Base-by-base conservation (phyloP, 306 rosid genomes). In the Cyclanthera cordifolia region DNA sequence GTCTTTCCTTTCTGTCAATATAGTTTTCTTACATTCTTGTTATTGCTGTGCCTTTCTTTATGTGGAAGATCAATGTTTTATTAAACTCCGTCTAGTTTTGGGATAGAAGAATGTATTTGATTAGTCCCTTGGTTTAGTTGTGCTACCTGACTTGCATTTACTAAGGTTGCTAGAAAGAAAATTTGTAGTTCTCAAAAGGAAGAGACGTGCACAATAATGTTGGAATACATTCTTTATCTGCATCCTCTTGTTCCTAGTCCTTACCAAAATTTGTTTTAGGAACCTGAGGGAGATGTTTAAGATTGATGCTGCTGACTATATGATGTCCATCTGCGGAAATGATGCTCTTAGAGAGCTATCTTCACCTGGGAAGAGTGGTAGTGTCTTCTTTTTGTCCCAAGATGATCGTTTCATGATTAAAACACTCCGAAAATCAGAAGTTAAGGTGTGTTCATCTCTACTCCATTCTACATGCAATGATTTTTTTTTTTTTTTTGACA, bases 271-370 rank as follows among this genome's bases (percentile, higher is more conserved):
- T 74, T 25, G 41, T 54, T 76, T 70, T 82, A 93, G 99, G 86
- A 88, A 93, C 79, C 80, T 93, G 73, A 87, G 99, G 84, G 99
- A 93, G 76, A 76, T 93, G 90, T 93, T 93, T 85, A 93, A 86
- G 87, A 93, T 93, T 74, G 99, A 93, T 83, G 88, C 99, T 70
- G 99, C 99, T 21, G 96, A 90, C 81, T 93, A 93, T 81, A 93
- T 93, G 99, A 93, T 93, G 95, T 90, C 99, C 72, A 89, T 93
- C 73, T 93, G 99, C 63, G 99, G 99, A 74, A 93, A 90, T 81
- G 99, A 93, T 82, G 87, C 99, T 71, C 85, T 93, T 34, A 87
- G 99, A 78, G 96, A 93, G 75, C 88, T 93, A 59, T 90, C 96
- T 80, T 90, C 96, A 76, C 96, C 99, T 32, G 99, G 99, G 77